Evolutionary conservation across 1,139 yeast genomes (phyloP).

Genomic region (Saccharomycopsis crataegensis): DNA sequence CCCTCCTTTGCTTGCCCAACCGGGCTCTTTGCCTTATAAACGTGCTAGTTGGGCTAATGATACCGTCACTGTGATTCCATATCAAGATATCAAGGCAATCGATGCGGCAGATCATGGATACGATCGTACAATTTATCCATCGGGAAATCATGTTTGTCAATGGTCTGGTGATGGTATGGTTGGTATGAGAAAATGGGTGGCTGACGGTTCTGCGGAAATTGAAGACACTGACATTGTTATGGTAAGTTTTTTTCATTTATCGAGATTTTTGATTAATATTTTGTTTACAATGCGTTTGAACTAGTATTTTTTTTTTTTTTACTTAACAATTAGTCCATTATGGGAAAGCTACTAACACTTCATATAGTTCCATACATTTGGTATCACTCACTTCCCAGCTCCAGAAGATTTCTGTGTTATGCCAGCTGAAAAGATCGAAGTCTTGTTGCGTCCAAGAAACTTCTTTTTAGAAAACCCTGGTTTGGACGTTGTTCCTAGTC

Average conservation of each 20-base stretch:
- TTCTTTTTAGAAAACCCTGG: constrained; percentile 73
- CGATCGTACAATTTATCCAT: constrained; percentile 60
- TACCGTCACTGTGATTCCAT: constrained; percentile 63
- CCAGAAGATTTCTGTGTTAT: constrained; percentile 87
- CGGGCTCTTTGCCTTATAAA: constrained; percentile 66
- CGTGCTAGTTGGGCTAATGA: constrained; percentile 78
- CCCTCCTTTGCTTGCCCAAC: constrained; percentile 65
- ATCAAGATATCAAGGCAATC: constrained; percentile 26
- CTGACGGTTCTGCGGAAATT: constrained; percentile 53
- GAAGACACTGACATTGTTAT: constrained; percentile 64
- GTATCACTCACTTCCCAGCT: constrained; percentile 79
- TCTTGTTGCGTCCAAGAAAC: constrained; percentile 71
- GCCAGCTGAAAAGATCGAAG: constrained; percentile 78
- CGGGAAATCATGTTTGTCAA: constrained; percentile 75
- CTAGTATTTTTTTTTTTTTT: too few relatives aligned
- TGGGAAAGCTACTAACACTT: too few relatives aligned
- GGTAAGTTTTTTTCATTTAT: background rate
- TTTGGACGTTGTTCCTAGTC: constrained; percentile 65
- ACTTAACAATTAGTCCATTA: too few relatives aligned
- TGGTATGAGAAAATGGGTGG: constrained; percentile 70
- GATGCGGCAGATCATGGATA: constrained; percentile 32
- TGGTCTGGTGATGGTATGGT: constrained; percentile 68
- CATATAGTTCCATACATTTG: constrained; percentile 60
- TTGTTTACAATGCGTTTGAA: too few relatives aligned
- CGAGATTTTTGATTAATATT: too few relatives aligned